phyloP scores from a whole-genome alignment of 371 early-diverging fungal species.

The Mortierella sp. region DNA sequence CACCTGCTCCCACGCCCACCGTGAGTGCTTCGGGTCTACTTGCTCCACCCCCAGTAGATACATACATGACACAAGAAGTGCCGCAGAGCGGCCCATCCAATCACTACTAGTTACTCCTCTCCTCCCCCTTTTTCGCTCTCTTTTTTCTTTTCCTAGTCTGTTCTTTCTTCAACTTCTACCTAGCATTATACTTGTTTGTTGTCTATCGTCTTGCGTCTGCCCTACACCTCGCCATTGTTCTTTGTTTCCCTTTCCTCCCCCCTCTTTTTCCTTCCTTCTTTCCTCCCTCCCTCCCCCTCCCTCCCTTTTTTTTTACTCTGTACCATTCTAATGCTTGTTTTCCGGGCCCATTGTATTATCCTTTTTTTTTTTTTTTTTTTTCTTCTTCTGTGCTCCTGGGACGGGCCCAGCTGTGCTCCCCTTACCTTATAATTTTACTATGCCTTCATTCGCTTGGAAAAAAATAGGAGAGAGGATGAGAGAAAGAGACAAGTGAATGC shows the following conservation, averaged over 20 bases:
- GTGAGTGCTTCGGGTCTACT: no score
- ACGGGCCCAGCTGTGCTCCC: no score
- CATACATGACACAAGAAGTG: no score
- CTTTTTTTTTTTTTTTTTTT: slow-evolving; percentile 14
- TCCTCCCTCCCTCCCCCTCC: not conserved
- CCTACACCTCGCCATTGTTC: not conserved
- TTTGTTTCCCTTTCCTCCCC: slow-evolving; percentile 9
- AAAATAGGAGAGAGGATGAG: not conserved
- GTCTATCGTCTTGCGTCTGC: slow-evolving; percentile 8
- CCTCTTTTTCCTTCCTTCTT: not conserved
- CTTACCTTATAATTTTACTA: no score
- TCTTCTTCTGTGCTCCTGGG: no score
- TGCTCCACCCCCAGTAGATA: no score
- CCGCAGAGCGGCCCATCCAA: no score
- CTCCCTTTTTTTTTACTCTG: not conserved
- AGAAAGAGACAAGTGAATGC: no score
- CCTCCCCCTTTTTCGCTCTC: not conserved
- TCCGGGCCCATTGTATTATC: not conserved
- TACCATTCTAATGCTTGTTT: not conserved
- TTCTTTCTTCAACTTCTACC: not conserved
- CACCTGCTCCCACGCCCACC: no score
- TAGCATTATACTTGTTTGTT: not conserved
- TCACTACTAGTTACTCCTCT: no score
- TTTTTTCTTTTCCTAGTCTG: not conserved
- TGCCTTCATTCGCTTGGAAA: no score